Percentiles rank a stretch among this genome's conserved stretches.
These are phyloP conservation scores for Pyrenochaeta sp. DNA, from an alignment of 2,329 filamentous ascomycete species.

Conservation along the genomic window DNA sequence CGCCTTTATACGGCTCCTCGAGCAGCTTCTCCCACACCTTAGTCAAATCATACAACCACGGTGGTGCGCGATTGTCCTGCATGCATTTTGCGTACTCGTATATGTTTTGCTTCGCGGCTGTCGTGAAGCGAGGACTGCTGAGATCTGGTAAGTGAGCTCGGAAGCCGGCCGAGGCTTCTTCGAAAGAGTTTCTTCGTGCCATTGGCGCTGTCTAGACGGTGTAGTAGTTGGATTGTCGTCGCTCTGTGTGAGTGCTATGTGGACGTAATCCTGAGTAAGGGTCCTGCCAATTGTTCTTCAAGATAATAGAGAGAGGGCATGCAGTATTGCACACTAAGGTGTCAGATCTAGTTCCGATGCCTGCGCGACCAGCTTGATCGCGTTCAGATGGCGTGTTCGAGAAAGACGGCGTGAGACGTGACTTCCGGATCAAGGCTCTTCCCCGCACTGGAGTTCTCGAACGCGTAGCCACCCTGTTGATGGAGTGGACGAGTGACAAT, in stretches of 20 bases:
- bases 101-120: conserved; percentile 69
- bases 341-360: conserved; percentile 13
- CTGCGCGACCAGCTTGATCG: conserved; percentile 1
- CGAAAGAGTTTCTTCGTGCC: conserved; percentile 32
- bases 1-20: conserved; percentile 73
- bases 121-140: conserved; percentile 66
- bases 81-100: conserved; percentile 70
- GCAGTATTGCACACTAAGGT: not conserved
- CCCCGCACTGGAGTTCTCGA: conserved; percentile 1
- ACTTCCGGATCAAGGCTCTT: conserved; percentile 20
- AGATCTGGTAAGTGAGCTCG: conserved; percentile 71
- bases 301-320: not conserved
- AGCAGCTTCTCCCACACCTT: conserved; percentile 50
- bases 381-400: not conserved
- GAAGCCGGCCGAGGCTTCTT: conserved; percentile 52
- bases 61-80: conserved; percentile 65
- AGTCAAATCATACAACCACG: conserved; percentile 65
- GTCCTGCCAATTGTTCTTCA: not conserved
- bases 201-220: conserved; percentile 9
- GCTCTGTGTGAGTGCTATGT: too few relatives aligned
- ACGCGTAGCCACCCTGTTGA: not conserved
- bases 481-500: not conserved
- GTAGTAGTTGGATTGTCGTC: not conserved
- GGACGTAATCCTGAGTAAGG: too few relatives aligned
- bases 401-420: not conserved